Base-by-base conservation (phyloP, 139 green algal species). In the Micromonas commoda region DNA sequence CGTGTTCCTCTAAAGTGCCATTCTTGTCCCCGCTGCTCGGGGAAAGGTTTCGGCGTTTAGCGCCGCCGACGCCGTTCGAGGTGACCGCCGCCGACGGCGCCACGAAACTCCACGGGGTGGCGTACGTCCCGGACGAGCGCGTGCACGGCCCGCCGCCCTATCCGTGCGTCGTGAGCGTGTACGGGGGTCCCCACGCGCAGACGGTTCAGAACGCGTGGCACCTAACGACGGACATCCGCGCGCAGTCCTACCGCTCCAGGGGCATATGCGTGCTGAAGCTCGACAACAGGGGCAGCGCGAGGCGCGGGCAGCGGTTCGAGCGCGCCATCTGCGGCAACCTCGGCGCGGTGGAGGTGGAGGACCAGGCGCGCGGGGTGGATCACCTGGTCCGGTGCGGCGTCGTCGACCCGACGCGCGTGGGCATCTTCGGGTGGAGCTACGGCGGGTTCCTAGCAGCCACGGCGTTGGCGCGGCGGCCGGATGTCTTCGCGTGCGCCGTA, bases 371-470 rank as follows among this genome's bases (percentile, higher is more conserved):
- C 16, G 82, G 82, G n/a, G 73, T 87, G 38, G 54, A 76, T 23
- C 85, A 51, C 38, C 82, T 87, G 16, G 60, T 84, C 6, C 23
- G 52, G 26, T 39, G 77, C 37, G 73, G 52, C 21, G 69, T 85
- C 2, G 78, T 80, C 23, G 82, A 87, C 60, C 68, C 83, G 24
- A 39, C 61, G n/a, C 54, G 78, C 26, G 77, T 87, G n/a, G 83
- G 77, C 23, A 85, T 87, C 28, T 87, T 82, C 71, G 83, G 83
- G 37, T 86, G 82, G 82, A 85, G 78, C 61, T 87, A 87, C 53
- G 83, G 83, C 13, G 83, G 83, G 9, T 87, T 86, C 78, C 26
- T 87, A 20, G 52, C 77, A 4, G 77, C 77, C 38, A 87, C 86
- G 82, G 38, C 29, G 4, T 66, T 87, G 19, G 64, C 66, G 32